These are phyloP conservation scores for Lachnellula suecica DNA, from an alignment of 2,329 filamentous ascomycete species.

Conservation along the genomic window DNA sequence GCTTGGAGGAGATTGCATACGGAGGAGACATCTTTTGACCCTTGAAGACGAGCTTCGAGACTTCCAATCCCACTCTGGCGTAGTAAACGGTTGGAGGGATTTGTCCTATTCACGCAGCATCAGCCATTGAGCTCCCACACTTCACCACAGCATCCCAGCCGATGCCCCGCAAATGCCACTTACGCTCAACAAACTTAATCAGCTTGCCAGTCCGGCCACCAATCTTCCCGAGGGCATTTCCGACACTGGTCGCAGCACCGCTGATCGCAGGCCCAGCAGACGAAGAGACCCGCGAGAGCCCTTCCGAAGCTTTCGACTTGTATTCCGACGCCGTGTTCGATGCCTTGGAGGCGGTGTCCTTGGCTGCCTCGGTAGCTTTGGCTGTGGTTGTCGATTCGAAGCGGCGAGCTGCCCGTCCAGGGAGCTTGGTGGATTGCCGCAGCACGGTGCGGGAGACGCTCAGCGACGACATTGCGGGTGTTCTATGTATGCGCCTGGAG, in stretches of 20 bases:
- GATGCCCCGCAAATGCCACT: conserved; percentile 38
- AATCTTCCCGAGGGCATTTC: conserved; percentile 68
- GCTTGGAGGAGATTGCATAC: conserved; percentile 57
- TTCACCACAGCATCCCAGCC: background rate
- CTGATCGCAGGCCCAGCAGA: conserved; percentile 77
- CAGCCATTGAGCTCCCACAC: conserved; percentile 21
- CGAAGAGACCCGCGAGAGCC: conserved; percentile 77
- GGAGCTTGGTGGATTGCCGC: conserved; percentile 31
- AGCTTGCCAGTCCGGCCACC: conserved; percentile 81
- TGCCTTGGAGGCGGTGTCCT: conserved; percentile 43
- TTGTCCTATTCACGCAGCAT: conserved; percentile 57
- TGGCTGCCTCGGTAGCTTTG: conserved; percentile 46
- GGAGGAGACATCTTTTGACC: conserved; percentile 91
- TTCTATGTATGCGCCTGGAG: conserved; percentile 19
- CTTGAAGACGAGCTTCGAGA: conserved; percentile 82
- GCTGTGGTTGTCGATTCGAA: conserved; percentile 58
- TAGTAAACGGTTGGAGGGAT: conserved; percentile 90
- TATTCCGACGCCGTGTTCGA: conserved; percentile 44
- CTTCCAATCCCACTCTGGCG: conserved; percentile 82
- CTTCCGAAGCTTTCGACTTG: conserved; percentile 71
- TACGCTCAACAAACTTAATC: conserved; percentile 83
- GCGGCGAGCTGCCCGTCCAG: conserved; percentile 32
- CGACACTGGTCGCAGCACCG: conserved; percentile 67
- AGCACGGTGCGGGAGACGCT: conserved; percentile 30
- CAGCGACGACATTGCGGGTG: conserved; percentile 30